Conservation (phyloP, 345 rosid genomes). For the Eucalyptus lansdowneana region DNA sequence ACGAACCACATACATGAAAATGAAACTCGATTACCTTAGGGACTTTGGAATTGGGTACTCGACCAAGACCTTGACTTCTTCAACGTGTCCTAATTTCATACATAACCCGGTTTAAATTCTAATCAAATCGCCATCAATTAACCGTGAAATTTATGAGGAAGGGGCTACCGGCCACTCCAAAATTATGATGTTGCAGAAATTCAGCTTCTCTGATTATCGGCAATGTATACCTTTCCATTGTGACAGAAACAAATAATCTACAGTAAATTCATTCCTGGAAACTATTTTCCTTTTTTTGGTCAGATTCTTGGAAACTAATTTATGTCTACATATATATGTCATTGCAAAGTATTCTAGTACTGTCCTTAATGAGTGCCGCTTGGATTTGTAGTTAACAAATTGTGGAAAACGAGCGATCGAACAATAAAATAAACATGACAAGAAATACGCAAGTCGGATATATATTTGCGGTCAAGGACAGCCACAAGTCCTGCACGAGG, state of each 20-base stretch:
- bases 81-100: neutral
- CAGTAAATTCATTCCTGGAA: neutral
- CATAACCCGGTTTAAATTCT: neutral
- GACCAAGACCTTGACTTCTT: neutral
- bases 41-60: neutral
- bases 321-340: neutral
- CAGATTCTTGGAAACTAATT: neutral
- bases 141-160: neutral
- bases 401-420: fast-evolving
- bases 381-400: neutral
- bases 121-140: neutral
- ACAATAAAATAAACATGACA: no score
- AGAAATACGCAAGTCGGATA: no score
- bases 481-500: no score
- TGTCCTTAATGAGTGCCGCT: neutral
- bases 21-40: neutral
- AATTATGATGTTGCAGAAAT: neutral
- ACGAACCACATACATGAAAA: neutral
- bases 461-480: no score
- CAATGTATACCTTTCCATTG: neutral
- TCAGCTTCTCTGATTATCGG: neutral
- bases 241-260: no score
- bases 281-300: no score
- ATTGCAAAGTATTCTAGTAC: neutral
- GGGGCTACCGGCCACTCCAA: neutral